phyloP scores from a whole-genome alignment of 306 rosid species.

The Pueraria montana region DNA sequence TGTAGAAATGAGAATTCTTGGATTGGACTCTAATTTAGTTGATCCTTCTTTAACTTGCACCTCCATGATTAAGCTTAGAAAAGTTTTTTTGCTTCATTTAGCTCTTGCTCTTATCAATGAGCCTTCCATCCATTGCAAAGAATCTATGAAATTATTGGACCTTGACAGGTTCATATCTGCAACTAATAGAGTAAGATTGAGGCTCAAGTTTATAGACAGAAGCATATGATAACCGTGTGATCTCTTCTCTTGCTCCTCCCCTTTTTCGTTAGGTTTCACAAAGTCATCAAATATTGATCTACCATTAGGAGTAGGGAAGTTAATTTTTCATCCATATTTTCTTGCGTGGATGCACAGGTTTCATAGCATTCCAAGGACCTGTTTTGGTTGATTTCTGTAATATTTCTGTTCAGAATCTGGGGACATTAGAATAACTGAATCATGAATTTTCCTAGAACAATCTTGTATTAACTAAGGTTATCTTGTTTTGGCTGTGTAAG shows the following conservation, averaged over 20 bases:
- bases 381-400: neutral
- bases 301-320: neutral
- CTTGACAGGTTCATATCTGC: too few species aligned
- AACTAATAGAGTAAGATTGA: too few species aligned
- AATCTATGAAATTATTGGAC: too few species aligned
- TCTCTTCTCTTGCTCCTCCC: neutral
- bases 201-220: constrained; percentile 14
- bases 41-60: too few species aligned
- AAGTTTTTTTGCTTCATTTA: too few species aligned
- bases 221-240: neutral
- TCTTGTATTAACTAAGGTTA: neutral
- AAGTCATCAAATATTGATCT: constrained; percentile 1
- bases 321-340: neutral
- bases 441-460: neutral
- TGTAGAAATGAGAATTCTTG: too few species aligned
- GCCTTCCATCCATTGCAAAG: too few species aligned
- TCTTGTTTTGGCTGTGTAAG: neutral
- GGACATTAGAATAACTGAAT: constrained; percentile 4
- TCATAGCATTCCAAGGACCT: constrained; percentile 8
- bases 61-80: too few species aligned
- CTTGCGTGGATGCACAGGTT: constrained; percentile 2
- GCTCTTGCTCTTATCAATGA: too few species aligned
- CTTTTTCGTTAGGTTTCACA: neutral
- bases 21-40: too few species aligned
- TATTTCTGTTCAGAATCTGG: constrained; percentile 2